Evolutionary conservation across 768 basidiomycete species (phyloP).

Genomic region (Russula dissimulans): DNA sequence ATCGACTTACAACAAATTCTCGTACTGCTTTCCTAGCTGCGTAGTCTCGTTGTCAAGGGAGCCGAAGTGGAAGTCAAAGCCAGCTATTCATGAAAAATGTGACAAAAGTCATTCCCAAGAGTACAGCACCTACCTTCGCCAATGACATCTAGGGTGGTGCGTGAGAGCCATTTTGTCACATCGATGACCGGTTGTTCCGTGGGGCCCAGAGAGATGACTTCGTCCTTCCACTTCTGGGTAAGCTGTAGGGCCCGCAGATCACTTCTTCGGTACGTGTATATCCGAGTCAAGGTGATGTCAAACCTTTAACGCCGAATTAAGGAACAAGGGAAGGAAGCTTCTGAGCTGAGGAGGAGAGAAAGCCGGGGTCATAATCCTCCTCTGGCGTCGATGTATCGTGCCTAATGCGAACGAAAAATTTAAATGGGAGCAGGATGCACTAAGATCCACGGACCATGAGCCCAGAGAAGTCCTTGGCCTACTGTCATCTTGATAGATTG

Average conservation of each 20-base stretch:
- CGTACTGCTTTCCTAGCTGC: slow-evolving; percentile 1
- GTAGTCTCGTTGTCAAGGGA: slow-evolving; percentile 10
- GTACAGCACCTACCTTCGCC: slow-evolving; percentile 19
- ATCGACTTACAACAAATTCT: slow-evolving; percentile 13
- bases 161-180: slow-evolving; percentile 21
- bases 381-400: slow-evolving; percentile 21
- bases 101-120: neutral
- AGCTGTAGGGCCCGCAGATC: slow-evolving; percentile 15
- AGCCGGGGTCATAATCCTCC: slow-evolving; percentile 26
- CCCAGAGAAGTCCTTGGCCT: slow-evolving; percentile 20
- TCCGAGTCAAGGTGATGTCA: neutral
- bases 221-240: slow-evolving; percentile 24
- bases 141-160: slow-evolving; percentile 24
- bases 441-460: slow-evolving; percentile 15
- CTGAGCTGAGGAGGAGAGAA: slow-evolving; percentile 23
- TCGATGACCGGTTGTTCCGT: slow-evolving; percentile 15
- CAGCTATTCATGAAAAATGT: neutral
- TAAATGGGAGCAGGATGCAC: neutral
- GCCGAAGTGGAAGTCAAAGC: slow-evolving; percentile 17
- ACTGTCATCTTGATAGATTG: slow-evolving; percentile 14
- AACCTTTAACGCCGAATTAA: slow-evolving; percentile 8
- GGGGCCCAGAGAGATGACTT: slow-evolving; percentile 9
- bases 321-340: slow-evolving; percentile 24
- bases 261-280: neutral
- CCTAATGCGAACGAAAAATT: slow-evolving; percentile 7